Conservation (phyloP, 768 basidiomycete species). For the Boletellus emodensis region DNA sequence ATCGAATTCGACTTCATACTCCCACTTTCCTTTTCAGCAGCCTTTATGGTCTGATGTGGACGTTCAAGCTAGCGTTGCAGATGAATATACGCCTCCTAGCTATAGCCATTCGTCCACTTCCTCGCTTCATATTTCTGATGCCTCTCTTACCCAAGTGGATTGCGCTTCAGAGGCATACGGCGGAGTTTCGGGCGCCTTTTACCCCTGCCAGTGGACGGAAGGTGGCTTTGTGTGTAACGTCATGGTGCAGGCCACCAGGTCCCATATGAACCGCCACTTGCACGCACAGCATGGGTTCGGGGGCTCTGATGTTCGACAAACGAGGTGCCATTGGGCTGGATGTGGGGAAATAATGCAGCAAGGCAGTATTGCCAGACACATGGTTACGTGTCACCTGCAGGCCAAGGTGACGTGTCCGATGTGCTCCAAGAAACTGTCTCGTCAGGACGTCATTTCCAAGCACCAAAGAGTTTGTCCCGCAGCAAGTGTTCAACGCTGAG, state of each 20-base stretch:
- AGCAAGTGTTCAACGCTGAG: conserved; percentile 13
- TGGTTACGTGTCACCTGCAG: conserved; percentile 26
- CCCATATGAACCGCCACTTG: conserved; percentile 25
- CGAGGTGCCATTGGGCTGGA: conserved; percentile 18
- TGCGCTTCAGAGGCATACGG: not conserved
- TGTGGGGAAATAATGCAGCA: conserved; percentile 24
- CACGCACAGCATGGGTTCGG: conserved; percentile 21
- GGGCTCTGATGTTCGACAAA: conserved; percentile 19
- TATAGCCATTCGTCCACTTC: not conserved
- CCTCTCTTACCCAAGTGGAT: not conserved
- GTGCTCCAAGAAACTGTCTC: conserved; percentile 27
- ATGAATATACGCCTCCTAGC: not conserved
- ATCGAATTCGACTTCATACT: not conserved
- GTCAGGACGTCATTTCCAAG: conserved; percentile 26
- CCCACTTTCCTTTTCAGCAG: not conserved
- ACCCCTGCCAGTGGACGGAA: conserved; percentile 21
- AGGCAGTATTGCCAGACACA: conserved; percentile 26
- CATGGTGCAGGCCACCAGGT: conserved; percentile 21
- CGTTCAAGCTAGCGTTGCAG: not conserved
- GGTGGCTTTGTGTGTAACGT: conserved; percentile 8
- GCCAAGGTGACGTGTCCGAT: conserved; percentile 26
- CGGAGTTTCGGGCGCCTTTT: conserved; percentile 1
- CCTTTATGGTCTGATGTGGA: not conserved
- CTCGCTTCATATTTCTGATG: not conserved
- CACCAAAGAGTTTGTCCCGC: conserved; percentile 25